These are phyloP conservation scores for Fusarium robinianum DNA, from an alignment of 2,329 filamentous ascomycete genomes.

Conservation along the genomic window DNA sequence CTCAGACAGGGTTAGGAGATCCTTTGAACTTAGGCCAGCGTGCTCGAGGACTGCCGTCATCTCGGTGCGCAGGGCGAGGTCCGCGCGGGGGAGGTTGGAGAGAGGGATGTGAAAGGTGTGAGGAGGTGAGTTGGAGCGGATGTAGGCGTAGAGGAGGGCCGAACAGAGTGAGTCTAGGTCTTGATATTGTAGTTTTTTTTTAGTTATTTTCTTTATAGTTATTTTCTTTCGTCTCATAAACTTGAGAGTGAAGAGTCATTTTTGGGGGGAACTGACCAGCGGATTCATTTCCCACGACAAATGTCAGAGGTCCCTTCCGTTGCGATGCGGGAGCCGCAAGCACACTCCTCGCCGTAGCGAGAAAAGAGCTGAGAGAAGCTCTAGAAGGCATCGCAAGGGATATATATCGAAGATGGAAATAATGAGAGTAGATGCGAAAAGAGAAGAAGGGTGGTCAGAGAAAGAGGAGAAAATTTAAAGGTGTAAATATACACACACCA, in stretches of 20 bases:
- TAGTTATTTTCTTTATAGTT: no score
- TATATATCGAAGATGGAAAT: background rate
- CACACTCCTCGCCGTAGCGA: slow-evolving; percentile 54
- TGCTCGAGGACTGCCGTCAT: slow-evolving; percentile 66
- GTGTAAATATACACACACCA: no score
- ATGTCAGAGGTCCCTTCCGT: slow-evolving; percentile 55
- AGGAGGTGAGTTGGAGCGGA: slow-evolving; percentile 63
- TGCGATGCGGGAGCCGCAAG: slow-evolving; percentile 51
- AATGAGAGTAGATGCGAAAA: background rate
- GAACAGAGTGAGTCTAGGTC: slow-evolving; percentile 83
- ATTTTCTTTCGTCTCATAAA: no score
- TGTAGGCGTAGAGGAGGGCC: slow-evolving; percentile 73
- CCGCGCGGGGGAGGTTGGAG: slow-evolving; percentile 69
- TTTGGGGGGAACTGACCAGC: slow-evolving; percentile 52
- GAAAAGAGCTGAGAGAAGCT: slow-evolving; percentile 54
- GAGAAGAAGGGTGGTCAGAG: background rate
- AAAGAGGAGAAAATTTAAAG: background rate
- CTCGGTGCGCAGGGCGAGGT: slow-evolving; percentile 74
- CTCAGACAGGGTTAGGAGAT: slow-evolving; percentile 67
- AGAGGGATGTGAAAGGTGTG: slow-evolving; percentile 70
- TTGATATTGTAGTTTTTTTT: slow-evolving; percentile 38
- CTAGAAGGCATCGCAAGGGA: slow-evolving; percentile 37
- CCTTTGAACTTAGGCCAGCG: slow-evolving; percentile 60
- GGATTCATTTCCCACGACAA: slow-evolving; percentile 71
- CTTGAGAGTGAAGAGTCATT: no score